These are phyloP conservation scores for Ascocoryne sarcoides DNA, from an alignment of 2,329 filamentous ascomycete genomes.

Conservation along the genomic window DNA sequence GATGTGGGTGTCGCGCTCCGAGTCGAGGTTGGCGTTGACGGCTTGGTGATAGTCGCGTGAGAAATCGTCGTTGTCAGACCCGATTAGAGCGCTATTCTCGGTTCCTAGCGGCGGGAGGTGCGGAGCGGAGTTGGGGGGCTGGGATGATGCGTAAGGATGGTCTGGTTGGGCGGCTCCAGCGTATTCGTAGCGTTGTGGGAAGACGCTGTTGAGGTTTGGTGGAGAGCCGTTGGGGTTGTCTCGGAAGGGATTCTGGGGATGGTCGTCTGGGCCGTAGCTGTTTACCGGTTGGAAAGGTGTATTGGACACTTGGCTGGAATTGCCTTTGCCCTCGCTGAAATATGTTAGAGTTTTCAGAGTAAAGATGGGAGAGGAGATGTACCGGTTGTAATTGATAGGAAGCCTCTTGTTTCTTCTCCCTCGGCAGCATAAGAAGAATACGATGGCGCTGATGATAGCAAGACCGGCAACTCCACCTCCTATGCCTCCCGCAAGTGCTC, in stretches of 20 bases:
- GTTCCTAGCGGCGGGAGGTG: neutral
- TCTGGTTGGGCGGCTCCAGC: neutral
- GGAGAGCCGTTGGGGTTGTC: neutral
- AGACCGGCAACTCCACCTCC: constrained; percentile 17
- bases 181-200: neutral
- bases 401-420: constrained; percentile 6
- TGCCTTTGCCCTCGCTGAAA: constrained; percentile 2
- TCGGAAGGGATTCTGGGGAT: neutral
- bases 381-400: constrained; percentile 1
- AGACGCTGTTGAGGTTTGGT: neutral
- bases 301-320: neutral
- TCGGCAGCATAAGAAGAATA: constrained; percentile 14
- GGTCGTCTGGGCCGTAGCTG: neutral
- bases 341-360: too few species aligned
- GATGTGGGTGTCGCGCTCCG: constrained; percentile 3
- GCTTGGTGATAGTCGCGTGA: constrained; percentile 7
- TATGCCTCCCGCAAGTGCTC: constrained; percentile 16
- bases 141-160: neutral
- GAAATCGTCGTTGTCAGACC: constrained; percentile 12
- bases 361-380: too few species aligned
- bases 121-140: neutral
- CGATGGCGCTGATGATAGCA: constrained; percentile 11
- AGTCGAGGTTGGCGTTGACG: neutral
- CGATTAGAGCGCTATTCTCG: neutral
- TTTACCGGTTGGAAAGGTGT: neutral